Conservation (phyloP, 2,329 filamentous ascomycete species). For the Penicillium sclerotigenum region DNA sequence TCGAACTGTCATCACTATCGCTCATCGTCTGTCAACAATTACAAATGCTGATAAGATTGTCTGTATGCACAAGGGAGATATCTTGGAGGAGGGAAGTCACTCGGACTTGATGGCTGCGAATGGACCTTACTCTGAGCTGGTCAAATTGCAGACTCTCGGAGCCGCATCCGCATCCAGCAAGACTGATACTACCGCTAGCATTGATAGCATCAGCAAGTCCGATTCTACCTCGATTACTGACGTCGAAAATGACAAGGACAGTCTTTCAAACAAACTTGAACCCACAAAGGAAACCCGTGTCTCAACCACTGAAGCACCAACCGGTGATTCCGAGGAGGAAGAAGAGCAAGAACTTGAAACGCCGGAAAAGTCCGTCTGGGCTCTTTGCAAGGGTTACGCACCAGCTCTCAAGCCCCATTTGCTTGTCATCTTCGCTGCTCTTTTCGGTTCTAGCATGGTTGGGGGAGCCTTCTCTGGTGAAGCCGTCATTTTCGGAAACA, state of each 20-base stretch:
- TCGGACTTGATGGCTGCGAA: conserved; percentile 51
- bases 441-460: conserved; percentile 53
- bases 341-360: conserved; percentile 29
- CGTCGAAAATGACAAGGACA: conserved; percentile 21
- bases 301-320: conserved; percentile 17
- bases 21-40: conserved; percentile 55
- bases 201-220: conserved; percentile 29
- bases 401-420: conserved; percentile 39
- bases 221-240: conserved; percentile 27
- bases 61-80: conserved; percentile 52
- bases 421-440: conserved; percentile 47
- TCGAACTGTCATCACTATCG: conserved; percentile 71
- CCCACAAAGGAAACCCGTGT: conserved; percentile 14
- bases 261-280: conserved; percentile 4
- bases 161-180: conserved; percentile 45
- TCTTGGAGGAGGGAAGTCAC: conserved; percentile 52
- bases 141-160: conserved; percentile 49
- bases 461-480: conserved; percentile 57
- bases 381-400: conserved; percentile 27
- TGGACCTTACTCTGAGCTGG: conserved; percentile 26
- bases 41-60: conserved; percentile 56
- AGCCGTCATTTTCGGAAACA: conserved; percentile 60
- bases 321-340: conserved; percentile 18
- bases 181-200: conserved; percentile 50
- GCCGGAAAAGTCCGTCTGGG: conserved; percentile 28